Conservation (phyloP, 768 basidiomycete species). For the Mycena crocata region DNA sequence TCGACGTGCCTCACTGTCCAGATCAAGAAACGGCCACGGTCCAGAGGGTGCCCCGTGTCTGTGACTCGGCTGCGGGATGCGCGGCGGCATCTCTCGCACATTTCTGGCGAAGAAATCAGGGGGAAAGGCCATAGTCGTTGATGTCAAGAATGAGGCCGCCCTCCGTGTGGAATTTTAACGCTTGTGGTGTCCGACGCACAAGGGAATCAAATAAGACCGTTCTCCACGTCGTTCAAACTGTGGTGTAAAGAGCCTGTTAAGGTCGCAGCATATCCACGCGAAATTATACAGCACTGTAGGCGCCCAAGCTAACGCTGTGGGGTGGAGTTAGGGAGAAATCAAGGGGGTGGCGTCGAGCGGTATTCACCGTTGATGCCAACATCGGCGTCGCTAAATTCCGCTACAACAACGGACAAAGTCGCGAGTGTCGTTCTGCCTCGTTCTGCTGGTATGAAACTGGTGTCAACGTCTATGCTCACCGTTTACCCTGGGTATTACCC, state of each 20-base stretch:
- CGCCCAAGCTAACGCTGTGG: background rate
- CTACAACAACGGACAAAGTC: too few relatives aligned
- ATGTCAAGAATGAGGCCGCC: background rate
- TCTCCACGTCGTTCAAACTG: constrained; percentile 5
- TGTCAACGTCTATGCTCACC: too few relatives aligned
- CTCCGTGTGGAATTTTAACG: background rate
- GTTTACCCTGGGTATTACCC: too few relatives aligned
- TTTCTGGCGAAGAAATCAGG: constrained; percentile 20
- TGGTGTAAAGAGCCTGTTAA: constrained; percentile 16
- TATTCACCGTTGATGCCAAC: too few relatives aligned
- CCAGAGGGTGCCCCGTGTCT: constrained; percentile 53
- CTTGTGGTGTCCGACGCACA: background rate
- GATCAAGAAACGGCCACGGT: constrained; percentile 57
- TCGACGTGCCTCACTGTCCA: constrained; percentile 41
- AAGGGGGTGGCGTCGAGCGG: background rate
- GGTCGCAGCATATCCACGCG: background rate
- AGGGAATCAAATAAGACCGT: constrained; percentile 12
- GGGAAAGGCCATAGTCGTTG: constrained; percentile 14
- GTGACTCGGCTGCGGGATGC: constrained; percentile 37
- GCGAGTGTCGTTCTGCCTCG: too few relatives aligned
- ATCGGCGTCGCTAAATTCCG: too few relatives aligned
- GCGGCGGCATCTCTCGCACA: constrained; percentile 31
- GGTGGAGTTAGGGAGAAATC: constrained; percentile 11
- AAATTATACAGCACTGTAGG: background rate
- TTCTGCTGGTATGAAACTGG: too few relatives aligned